These are phyloP conservation scores for Avena sativa DNA, from an alignment of 176 grass and related monocot genomes.

Conservation along the genomic window DNA sequence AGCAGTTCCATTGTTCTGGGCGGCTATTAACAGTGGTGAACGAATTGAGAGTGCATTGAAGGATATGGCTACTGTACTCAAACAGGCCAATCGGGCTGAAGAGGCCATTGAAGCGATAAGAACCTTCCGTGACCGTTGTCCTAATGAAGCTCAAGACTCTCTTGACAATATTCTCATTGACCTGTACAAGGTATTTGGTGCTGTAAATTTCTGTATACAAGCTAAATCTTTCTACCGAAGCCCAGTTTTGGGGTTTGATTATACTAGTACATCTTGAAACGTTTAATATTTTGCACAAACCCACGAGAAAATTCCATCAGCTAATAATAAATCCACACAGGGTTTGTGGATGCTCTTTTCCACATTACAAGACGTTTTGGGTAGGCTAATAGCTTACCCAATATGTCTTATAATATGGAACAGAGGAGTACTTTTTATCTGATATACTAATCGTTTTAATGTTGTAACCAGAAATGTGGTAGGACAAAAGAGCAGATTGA, in stretches of 20 bases:
- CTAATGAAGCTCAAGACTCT: constrained; percentile 62
- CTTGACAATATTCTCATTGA: constrained; percentile 74
- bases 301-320: neutral
- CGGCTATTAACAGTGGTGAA: constrained; percentile 77
- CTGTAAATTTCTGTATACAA: constrained; percentile 8
- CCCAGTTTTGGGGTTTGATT: neutral
- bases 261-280: constrained; percentile 29
- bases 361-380: too few relatives aligned
- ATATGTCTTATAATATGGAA: too few relatives aligned
- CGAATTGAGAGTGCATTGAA: constrained; percentile 77
- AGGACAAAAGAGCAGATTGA: constrained; percentile 70
- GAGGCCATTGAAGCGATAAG: constrained; percentile 77
- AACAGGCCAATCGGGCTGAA: constrained; percentile 71
- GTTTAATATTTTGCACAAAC: neutral
- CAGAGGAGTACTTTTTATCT: neutral
- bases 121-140: constrained; percentile 63
- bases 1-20: constrained; percentile 75
- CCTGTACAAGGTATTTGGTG: constrained; percentile 62
- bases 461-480: constrained; percentile 70
- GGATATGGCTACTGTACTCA: constrained; percentile 76
- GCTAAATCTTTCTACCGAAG: neutral
- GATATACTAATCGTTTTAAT: constrained; percentile 31
- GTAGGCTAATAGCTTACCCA: too few relatives aligned
- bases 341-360: neutral
- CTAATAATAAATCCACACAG: neutral